A percentile compares a stretch with the other conserved stretches of the same genome.
Conservation (phyloP, 2,329 filamentous ascomycete genomes). For the Didymella segeticola region DNA sequence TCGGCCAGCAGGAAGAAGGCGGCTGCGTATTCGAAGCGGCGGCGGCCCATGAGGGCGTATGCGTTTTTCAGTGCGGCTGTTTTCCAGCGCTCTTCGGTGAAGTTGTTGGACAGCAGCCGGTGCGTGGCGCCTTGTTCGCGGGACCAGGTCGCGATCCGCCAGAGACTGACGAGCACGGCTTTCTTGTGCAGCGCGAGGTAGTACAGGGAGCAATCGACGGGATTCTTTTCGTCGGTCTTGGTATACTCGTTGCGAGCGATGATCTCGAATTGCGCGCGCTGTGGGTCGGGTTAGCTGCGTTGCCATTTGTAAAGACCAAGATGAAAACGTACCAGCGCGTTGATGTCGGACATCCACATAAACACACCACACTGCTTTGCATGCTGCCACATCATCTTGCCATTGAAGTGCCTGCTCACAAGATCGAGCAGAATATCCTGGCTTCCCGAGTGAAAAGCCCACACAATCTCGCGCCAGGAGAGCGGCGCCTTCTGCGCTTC, state of each 20-base stretch:
- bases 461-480: slow-evolving; percentile 77
- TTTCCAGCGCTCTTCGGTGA: slow-evolving; percentile 83
- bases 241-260: slow-evolving; percentile 94
- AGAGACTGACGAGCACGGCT: slow-evolving; percentile 84
- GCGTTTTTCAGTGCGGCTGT: slow-evolving; percentile 94
- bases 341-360: slow-evolving; percentile 87
- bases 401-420: slow-evolving; percentile 79
- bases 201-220: slow-evolving; percentile 87
- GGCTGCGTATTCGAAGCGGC: slow-evolving; percentile 91
- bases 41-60: slow-evolving; percentile 89
- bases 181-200: slow-evolving; percentile 94
- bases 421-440: slow-evolving; percentile 91
- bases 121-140: slow-evolving; percentile 83
- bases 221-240: slow-evolving; percentile 84
- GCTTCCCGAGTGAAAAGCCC: slow-evolving; percentile 82
- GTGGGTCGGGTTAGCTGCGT: neutral
- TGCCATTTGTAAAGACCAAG: neutral
- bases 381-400: slow-evolving; percentile 81
- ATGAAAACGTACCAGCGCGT: slow-evolving; percentile 69
- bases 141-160: slow-evolving; percentile 93
- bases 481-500: slow-evolving; percentile 68
- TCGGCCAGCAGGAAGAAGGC: slow-evolving; percentile 94
- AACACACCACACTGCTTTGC: slow-evolving; percentile 89
- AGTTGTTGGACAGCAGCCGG: slow-evolving; percentile 86
- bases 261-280: slow-evolving; percentile 83